phyloP scores from a whole-genome alignment of 371 early-diverging fungal genomes.

The Phascolomyces articulosus region DNA sequence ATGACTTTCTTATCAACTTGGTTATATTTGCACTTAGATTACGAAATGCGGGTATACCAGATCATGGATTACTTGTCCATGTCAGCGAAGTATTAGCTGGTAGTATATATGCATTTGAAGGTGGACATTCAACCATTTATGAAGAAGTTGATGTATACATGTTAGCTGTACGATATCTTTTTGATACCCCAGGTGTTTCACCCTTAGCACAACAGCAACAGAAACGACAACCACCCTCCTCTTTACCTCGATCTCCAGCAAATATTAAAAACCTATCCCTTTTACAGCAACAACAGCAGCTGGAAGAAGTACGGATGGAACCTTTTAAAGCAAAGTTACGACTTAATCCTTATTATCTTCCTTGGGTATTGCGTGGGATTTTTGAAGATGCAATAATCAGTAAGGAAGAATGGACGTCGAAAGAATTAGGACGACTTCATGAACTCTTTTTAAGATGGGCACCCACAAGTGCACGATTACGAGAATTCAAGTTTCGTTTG shows the following conservation, averaged over 20 bases:
- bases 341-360: slow-evolving; percentile 84
- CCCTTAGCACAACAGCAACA: background rate
- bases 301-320: slow-evolving; percentile 27
- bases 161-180: slow-evolving; percentile 45
- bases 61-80: slow-evolving; percentile 83
- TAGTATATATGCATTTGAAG: slow-evolving; percentile 78
- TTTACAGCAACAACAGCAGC: background rate
- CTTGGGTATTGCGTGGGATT: slow-evolving; percentile 89
- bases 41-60: slow-evolving; percentile 82
- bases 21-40: slow-evolving; percentile 83
- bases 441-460: slow-evolving; percentile 76
- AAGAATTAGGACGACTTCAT: slow-evolving; percentile 65
- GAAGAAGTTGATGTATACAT: slow-evolving; percentile 87
- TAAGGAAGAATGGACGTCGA: slow-evolving; percentile 44
- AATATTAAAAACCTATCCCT: background rate
- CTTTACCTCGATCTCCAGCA: background rate
- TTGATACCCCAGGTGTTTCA: slow-evolving; percentile 37
- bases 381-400: slow-evolving; percentile 67
- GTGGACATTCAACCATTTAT: slow-evolving; percentile 92
- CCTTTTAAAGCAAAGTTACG: slow-evolving; percentile 53
- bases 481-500: slow-evolving; percentile 83
- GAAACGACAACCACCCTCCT: background rate
- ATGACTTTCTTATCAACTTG: slow-evolving; percentile 86
- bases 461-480: slow-evolving; percentile 67
- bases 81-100: slow-evolving; percentile 87